phyloP scores from a whole-genome alignment of 2,329 filamentous ascomycete species.

The Blumeria graminis region DNA sequence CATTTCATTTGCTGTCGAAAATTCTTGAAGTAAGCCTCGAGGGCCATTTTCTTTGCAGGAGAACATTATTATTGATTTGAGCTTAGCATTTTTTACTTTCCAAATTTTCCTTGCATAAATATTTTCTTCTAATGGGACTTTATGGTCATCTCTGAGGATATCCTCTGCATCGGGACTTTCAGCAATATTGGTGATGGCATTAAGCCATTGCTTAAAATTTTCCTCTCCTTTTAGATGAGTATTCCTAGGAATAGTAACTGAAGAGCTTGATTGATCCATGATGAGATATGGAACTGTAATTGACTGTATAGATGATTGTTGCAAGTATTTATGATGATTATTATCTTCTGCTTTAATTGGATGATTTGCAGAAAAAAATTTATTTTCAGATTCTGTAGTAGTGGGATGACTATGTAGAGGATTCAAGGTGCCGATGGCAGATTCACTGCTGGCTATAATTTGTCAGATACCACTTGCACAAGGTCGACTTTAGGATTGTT shows the following conservation, averaged over 20 bases:
- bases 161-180: not conserved
- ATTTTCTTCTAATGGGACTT: not conserved
- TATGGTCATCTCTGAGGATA: not conserved
- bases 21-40: not conserved
- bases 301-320: too few species aligned
- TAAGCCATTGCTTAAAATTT: not conserved
- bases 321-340: too few species aligned
- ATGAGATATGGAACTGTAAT: not conserved
- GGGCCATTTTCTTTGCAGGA: not conserved
- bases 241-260: not conserved
- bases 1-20: not conserved
- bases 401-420: not conserved
- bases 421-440: not conserved
- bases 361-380: not conserved
- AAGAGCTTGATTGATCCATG: not conserved
- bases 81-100: not conserved
- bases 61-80: not conserved
- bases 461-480: too few species aligned
- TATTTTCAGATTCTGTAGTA: not conserved
- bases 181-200: not conserved
- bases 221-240: not conserved
- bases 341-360: too few species aligned
- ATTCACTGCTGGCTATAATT: not conserved
- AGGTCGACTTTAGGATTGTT: too few species aligned
- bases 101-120: not conserved